Evolutionary conservation across 1,139 yeast genomes (phyloP), one percentile per base, ranked within the genome.

Genomic region (Pichia sp.): DNA sequence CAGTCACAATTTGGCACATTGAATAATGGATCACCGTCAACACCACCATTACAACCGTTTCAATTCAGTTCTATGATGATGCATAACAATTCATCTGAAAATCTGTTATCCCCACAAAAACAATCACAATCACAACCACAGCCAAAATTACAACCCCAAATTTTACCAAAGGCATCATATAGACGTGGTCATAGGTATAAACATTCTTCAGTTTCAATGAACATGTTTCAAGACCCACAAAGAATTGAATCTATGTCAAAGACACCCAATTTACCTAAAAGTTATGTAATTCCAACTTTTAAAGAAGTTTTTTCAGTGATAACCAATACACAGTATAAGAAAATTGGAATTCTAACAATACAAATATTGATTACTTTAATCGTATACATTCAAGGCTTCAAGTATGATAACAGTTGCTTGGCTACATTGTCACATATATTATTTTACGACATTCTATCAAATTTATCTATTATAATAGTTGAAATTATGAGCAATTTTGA

Each of bases 191-290:
- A 92, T 67, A 79, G 90, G 58, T 92, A 92, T 63, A 92, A 92
- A 64, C 97, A 92, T 60, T 88, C 97, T 7, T 88, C 97, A n/a
- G 96, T 92, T 7, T 86, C 96, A 4, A 85, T 92, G 92, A 92
- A 92, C 64, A 77, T 90, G 63, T 92, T 92, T 65, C 96, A 87
- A 62, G 97, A 90, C 61, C 44, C 44, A 13, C 45, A 43, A n/a
- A 24, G 48, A 22, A 35, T 42, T 16, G 96, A 97, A 1, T 56
- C 89, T 8, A 82, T 80, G 16, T 71, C 81, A 40, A 82, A 85
- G 13, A 82, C 89, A 1, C 68, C 79, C 44, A 78, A 83, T 45
- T 76, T 89, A 32, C 95, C 96, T 0, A 82, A 83, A 42, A 80
- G 85, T 52, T 76, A 82, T 53, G 92, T 95, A 0, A 80, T 89